A percentile compares a stretch with the other conserved stretches of the same genome.
phyloP scores from a whole-genome alignment of 208 protist genomes.

The Trypanosoma avium region DNA sequence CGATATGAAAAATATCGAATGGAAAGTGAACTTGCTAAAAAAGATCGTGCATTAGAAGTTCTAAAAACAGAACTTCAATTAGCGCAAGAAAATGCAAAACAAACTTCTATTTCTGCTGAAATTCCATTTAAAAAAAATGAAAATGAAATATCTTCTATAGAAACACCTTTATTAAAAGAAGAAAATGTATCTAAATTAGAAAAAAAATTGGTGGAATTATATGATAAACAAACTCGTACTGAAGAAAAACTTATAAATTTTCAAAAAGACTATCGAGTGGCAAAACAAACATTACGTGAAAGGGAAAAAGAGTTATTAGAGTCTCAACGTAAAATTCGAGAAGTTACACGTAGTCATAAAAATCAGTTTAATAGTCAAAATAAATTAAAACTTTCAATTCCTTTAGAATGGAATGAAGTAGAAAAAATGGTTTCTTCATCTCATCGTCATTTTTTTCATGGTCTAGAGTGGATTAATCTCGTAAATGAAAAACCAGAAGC shows the following conservation, averaged over 20 bases:
- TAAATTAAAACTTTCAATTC: not conserved
- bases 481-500: slow-evolving; percentile 29
- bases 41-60: not conserved
- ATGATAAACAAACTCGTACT: not conserved
- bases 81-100: not conserved
- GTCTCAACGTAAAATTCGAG: slow-evolving; percentile 17
- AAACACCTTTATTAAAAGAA: no score
- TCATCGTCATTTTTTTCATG: slow-evolving; percentile 49
- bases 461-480: slow-evolving; percentile 35
- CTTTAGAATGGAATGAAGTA: slow-evolving; percentile 1
- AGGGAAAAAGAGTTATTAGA: slow-evolving; percentile 21
- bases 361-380: not conserved
- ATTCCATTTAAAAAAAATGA: not conserved
- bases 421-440: slow-evolving; percentile 32
- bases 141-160: no score
- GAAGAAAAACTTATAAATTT: slow-evolving; percentile 10
- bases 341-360: not conserved
- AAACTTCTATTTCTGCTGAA: not conserved
- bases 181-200: no score
- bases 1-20: slow-evolving; percentile 18
- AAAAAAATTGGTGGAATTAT: slow-evolving; percentile 1
- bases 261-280: slow-evolving; percentile 13
- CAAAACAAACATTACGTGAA: slow-evolving; percentile 1
- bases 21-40: slow-evolving; percentile 13
- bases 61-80: slow-evolving; percentile 2